These are phyloP conservation scores for Melocanna baccifera DNA, from an alignment of 176 grass and related monocot genomes.

Conservation along the genomic window DNA sequence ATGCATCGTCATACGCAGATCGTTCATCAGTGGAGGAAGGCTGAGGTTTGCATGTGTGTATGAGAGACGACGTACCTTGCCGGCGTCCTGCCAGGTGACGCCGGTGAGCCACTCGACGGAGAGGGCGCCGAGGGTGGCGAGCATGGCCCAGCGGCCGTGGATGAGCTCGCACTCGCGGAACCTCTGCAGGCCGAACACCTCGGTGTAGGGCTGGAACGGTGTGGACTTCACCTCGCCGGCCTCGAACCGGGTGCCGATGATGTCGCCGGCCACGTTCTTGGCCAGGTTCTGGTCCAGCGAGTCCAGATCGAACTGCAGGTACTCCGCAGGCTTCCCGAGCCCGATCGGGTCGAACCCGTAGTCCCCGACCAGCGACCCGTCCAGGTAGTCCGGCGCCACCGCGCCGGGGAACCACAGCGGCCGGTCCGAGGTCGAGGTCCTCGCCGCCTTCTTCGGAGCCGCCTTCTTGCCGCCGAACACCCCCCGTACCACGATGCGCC, in stretches of 20 bases:
- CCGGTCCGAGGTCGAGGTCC: slow-evolving; percentile 38
- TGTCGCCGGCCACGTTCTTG: slow-evolving; percentile 55
- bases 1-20: background rate
- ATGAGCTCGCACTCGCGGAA: slow-evolving; percentile 99
- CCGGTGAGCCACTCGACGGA: slow-evolving; percentile 94
- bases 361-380: slow-evolving; percentile 80
- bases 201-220: slow-evolving; percentile 83
- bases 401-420: slow-evolving; percentile 95
- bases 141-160: slow-evolving; percentile 98
- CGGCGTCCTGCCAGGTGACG: slow-evolving; percentile 99
- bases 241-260: slow-evolving; percentile 93
- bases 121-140: slow-evolving; percentile 91
- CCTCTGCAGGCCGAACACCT: slow-evolving; percentile 94
- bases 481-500: slow-evolving; percentile 70
- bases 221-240: slow-evolving; percentile 69
- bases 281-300: slow-evolving; percentile 98
- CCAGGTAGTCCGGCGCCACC: slow-evolving; percentile 69
- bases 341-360: slow-evolving; percentile 95
- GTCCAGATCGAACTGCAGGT: slow-evolving; percentile 92
- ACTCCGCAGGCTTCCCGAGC: slow-evolving; percentile 92
- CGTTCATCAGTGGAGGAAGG: background rate
- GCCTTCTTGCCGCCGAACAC: slow-evolving; percentile 56
- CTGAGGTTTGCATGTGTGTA: background rate
- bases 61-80: slow-evolving; percentile 55
- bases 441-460: slow-evolving; percentile 48